These are phyloP conservation scores for Castanea crenata DNA, from an alignment of 306 rosid genomes.

Conservation along the genomic window DNA sequence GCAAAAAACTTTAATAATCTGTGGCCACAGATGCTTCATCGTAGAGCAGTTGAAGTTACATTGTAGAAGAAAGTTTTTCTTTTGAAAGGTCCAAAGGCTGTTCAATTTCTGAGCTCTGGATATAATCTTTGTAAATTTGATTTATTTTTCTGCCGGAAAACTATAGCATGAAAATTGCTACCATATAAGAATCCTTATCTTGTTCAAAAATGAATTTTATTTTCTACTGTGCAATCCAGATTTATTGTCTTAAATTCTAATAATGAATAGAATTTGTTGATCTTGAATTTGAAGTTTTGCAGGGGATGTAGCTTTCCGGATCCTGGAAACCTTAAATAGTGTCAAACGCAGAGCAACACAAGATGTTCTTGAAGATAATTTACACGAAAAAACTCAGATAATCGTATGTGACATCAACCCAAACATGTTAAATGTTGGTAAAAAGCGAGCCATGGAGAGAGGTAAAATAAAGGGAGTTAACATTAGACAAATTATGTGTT, in stretches of 20 bases:
- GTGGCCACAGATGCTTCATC: background rate
- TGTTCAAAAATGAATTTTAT: background rate
- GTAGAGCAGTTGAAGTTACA: background rate
- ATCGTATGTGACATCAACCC: conserved; percentile 88
- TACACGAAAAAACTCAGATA: conserved; percentile 66
- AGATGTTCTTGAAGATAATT: conserved; percentile 48
- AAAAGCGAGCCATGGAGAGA: conserved; percentile 60
- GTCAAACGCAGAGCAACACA: conserved; percentile 63
- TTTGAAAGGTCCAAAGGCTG: conserved; percentile 5
- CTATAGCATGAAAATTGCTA: background rate
- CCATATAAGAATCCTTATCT: background rate
- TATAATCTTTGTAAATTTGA: background rate
- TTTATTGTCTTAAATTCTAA: background rate
- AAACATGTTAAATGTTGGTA: conserved; percentile 84
- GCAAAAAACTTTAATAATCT: background rate
- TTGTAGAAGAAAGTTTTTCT: background rate
- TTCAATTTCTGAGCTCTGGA: background rate
- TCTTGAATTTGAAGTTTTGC: conserved; percentile 25
- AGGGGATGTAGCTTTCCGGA: conserved; percentile 98
- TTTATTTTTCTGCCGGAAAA: background rate
- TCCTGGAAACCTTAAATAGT: conserved; percentile 62
- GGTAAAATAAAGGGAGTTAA: conserved; percentile 44
- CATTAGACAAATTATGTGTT: background rate
- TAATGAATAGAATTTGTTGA: background rate
- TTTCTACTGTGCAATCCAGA: conserved; percentile 4